Percentiles rank a stretch among this genome's conserved stretches.
Evolutionary conservation across 208 protist genomes (phyloP).

Genomic region (Phytomonas francai): DNA sequence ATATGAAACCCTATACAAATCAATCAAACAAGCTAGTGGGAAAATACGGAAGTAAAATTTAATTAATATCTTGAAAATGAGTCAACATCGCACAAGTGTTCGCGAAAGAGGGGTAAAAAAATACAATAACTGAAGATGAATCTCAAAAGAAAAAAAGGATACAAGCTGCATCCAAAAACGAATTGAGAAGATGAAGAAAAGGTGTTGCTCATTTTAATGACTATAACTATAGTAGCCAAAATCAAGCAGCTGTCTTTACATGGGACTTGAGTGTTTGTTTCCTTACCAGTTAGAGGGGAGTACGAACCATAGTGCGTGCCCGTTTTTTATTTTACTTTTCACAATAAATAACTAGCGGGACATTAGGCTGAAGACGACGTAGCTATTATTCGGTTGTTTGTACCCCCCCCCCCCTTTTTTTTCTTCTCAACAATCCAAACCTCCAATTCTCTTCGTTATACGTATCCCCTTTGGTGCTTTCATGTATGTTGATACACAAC

Average conservation of each 20-base stretch:
- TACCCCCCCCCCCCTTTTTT: background rate
- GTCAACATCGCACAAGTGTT: background rate
- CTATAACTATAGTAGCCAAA: background rate
- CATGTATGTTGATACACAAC: background rate
- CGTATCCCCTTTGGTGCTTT: background rate
- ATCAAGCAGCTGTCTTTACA: background rate
- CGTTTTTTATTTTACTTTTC: background rate
- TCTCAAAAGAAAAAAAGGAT: background rate
- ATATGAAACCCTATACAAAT: background rate
- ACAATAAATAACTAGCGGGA: background rate
- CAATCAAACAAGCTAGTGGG: background rate
- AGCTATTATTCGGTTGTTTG: background rate
- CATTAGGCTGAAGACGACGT: background rate
- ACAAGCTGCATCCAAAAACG: background rate
- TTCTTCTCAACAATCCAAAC: background rate
- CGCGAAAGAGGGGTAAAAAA: background rate
- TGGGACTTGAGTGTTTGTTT: background rate
- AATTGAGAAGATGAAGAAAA: background rate
- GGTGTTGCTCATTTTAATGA: background rate
- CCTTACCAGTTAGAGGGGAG: background rate
- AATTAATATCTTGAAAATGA: slow-evolving; percentile 1
- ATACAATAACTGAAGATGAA: background rate
- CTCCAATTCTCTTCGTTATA: background rate
- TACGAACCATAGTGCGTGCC: background rate
- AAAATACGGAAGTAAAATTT: background rate